These are phyloP conservation scores for Macrophomina tecta DNA, from an alignment of 2,329 filamentous ascomycete species.

Conservation along the genomic window DNA sequence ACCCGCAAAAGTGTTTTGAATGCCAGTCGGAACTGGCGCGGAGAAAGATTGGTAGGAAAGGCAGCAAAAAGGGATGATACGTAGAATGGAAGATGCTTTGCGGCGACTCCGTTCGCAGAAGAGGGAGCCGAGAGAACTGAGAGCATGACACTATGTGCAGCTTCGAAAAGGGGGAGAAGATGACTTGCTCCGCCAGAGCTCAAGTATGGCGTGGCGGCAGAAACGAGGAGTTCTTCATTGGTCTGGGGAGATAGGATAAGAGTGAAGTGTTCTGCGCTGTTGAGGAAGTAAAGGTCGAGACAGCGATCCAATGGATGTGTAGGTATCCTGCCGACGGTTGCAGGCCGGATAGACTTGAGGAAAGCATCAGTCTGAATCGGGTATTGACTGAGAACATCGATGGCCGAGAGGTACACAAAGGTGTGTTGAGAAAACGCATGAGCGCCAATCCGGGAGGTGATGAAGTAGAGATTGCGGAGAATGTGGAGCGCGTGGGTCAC, in stretches of 20 bases:
- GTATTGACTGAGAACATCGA: constrained; percentile 81
- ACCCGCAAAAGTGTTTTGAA: constrained; percentile 86
- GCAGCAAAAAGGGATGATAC: constrained; percentile 79
- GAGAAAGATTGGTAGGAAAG: constrained; percentile 78
- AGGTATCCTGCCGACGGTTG: constrained; percentile 62
- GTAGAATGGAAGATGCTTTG: constrained; percentile 79
- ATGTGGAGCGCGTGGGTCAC: constrained; percentile 75
- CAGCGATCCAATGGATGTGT: constrained; percentile 71
- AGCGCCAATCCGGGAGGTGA: constrained; percentile 75
- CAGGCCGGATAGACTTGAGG: constrained; percentile 66
- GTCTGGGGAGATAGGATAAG: constrained; percentile 68
- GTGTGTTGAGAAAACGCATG: constrained; percentile 81
- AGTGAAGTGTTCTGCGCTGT: constrained; percentile 82
- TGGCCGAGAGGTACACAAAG: constrained; percentile 80
- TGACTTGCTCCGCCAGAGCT: constrained; percentile 62
- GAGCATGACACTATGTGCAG: constrained; percentile 82
- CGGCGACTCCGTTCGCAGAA: constrained; percentile 70
- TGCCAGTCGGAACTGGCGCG: constrained; percentile 85
- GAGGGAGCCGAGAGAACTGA: constrained; percentile 81
- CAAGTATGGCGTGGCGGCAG: constrained; percentile 77
- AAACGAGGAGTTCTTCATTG: constrained; percentile 75
- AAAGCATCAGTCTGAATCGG: constrained; percentile 70
- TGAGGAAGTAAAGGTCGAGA: constrained; percentile 87
- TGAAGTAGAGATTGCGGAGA: constrained; percentile 80
- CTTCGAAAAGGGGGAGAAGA: constrained; percentile 78